Evolutionary conservation across 2,329 filamentous ascomycete genomes (phyloP), one percentile per base, ranked within the genome.

Genomic region (Hymenoscyphus scutula): DNA sequence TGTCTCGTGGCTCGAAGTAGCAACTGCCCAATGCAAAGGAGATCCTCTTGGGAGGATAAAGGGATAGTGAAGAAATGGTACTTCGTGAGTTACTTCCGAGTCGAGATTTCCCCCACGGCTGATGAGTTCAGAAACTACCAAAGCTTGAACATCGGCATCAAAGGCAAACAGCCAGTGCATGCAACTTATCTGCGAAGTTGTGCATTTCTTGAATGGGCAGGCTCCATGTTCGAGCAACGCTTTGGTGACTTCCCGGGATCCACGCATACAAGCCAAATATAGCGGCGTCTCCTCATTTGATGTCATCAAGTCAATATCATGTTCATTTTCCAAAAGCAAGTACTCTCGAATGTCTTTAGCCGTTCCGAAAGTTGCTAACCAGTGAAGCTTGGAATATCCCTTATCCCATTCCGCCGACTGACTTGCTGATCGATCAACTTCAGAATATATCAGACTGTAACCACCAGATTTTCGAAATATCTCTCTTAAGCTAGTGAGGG

Each of bases 91-190:
- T 13, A 27, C 25, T 19, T 5, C 10, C 8, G 45, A 10, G n/a
- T 53, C 13, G 7, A 53, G 11, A 11, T 53, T 17, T n/a, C 10
- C 45, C 11, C 45, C 45, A 27, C 13, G n/a, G 23, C 45, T 10
- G 25, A 53, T 19, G 13, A 53, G n/a, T 27, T 53, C 45, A 53
- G 25, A 13, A 10, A n/a, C 45, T 3, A 27, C 45, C 8, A 53
- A 19, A 53, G 45, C 25, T n/a, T 53, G 45, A 53, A 53, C 8
- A 17, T 53, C 45, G 2, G n/a, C n/a, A n/a, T 53, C 45, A 27
- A 53, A 53, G 45, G 45, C 45, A 53, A 53, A 53, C n/a, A 53
- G 13, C 45, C 45, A 53, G 45, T 53, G 45, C 45, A 53, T 53
- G 23, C 45, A 53, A n/a, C 45, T 53, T 17, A 53, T 53, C 11